Conservation (phyloP, 805 yeast genomes). For the Suhomyces faveliae region DNA sequence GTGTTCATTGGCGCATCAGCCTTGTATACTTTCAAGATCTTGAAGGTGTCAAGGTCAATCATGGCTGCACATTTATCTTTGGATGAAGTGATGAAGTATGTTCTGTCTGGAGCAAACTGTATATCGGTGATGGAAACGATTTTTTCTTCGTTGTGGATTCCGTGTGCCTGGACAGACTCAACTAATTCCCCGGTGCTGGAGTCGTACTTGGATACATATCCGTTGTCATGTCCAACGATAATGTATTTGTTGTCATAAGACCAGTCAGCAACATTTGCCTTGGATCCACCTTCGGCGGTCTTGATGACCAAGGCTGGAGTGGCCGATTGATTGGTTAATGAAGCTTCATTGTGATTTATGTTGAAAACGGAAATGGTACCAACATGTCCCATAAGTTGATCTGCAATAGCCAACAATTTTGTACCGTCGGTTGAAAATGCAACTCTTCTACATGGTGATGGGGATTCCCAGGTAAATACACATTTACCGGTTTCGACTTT, state of each 20-base stretch:
- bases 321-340: slow-evolving; percentile 40
- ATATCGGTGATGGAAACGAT: slow-evolving; percentile 66
- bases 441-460: slow-evolving; percentile 88
- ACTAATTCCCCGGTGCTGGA: slow-evolving; percentile 71
- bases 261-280: slow-evolving; percentile 85
- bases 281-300: slow-evolving; percentile 57
- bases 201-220: slow-evolving; percentile 77
- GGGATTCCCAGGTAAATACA: slow-evolving; percentile 67
- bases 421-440: slow-evolving; percentile 76
- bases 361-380: slow-evolving; percentile 75
- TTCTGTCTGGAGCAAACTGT: slow-evolving; percentile 79
- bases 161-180: slow-evolving; percentile 63
- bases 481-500: slow-evolving; percentile 73
- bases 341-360: slow-evolving; percentile 46
- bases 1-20: slow-evolving; percentile 95
- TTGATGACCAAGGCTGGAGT: slow-evolving; percentile 61
- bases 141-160: slow-evolving; percentile 52
- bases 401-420: slow-evolving; percentile 73
- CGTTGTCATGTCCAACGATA: slow-evolving; percentile 87
- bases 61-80: slow-evolving; percentile 85
- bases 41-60: slow-evolving; percentile 73
- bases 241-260: slow-evolving; percentile 70
- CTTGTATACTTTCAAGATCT: slow-evolving; percentile 67
- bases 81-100: slow-evolving; percentile 90
- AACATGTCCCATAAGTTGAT: slow-evolving; percentile 85